phyloP scores from a whole-genome alignment of 306 rosid species.

The Quercus parvula region DNA sequence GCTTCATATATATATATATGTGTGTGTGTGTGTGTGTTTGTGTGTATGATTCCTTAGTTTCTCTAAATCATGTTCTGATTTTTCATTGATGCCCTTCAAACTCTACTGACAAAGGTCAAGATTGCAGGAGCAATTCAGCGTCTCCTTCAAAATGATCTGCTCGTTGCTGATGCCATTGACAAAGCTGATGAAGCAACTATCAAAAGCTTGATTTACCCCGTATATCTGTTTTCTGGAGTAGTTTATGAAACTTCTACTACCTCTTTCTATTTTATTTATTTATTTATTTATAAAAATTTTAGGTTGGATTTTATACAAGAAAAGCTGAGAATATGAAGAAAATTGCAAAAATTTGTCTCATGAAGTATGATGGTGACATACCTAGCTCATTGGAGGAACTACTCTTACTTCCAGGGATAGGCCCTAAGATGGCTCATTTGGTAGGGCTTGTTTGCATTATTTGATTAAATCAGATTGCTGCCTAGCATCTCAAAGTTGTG shows the following conservation, averaged over 20 bases:
- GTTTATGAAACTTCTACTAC: conserved; percentile 6
- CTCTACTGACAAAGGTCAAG: conserved; percentile 24
- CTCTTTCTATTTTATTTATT: neutral
- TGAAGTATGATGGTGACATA: conserved; percentile 80
- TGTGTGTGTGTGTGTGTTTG: too few species aligned
- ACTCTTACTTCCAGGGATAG: conserved; percentile 89
- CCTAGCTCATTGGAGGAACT: conserved; percentile 79
- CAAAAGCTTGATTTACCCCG: conserved; percentile 82
- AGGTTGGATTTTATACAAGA: conserved; percentile 94
- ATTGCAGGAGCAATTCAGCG: conserved; percentile 82
- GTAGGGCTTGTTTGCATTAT: conserved; percentile 32
- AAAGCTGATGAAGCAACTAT: conserved; percentile 75
- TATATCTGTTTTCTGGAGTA: conserved; percentile 25
- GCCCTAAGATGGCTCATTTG: conserved; percentile 98
- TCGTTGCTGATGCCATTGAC: conserved; percentile 69
- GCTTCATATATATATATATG: neutral
- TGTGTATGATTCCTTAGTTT: neutral
- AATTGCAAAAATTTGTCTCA: conserved; percentile 78
- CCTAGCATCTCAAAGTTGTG: conserved; percentile 17
- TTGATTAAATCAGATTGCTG: conserved; percentile 15
- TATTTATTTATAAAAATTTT: neutral
- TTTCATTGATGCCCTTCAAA: conserved; percentile 24
- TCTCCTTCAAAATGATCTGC: conserved; percentile 65
- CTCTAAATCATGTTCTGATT: conserved; percentile 1
- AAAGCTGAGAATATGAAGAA: conserved; percentile 85